Percentiles rank a stretch among this genome's conserved stretches.
Conservation (phyloP, 176 grass and related monocot genomes). For the Rhynchospora tenuis region DNA sequence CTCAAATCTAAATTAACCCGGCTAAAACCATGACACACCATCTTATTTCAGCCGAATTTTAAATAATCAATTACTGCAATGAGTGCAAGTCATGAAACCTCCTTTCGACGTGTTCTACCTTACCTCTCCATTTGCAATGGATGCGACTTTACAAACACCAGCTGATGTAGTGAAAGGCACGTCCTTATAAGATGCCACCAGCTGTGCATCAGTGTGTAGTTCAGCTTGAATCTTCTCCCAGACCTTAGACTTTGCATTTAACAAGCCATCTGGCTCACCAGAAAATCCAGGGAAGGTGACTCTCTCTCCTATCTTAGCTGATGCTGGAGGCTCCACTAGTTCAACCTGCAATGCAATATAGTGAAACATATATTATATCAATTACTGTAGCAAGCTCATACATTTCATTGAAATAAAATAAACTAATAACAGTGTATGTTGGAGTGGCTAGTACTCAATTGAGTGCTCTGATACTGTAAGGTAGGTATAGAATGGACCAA, state of each 20-base stretch:
- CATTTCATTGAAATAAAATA: too few relatives aligned
- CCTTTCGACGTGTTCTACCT: conserved; percentile 30
- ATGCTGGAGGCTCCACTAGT: conserved; percentile 72
- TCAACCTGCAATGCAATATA: conserved; percentile 46
- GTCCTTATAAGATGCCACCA: conserved; percentile 70
- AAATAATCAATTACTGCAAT: neutral
- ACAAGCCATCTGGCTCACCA: conserved; percentile 57
- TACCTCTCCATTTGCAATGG: conserved; percentile 61
- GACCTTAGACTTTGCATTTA: conserved; percentile 72
- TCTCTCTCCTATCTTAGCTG: conserved; percentile 52
- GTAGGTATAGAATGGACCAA: neutral
- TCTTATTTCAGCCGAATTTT: neutral
- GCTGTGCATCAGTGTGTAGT: conserved; percentile 55
- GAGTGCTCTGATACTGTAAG: too few relatives aligned
- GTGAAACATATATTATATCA: neutral
- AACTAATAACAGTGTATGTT: too few relatives aligned
- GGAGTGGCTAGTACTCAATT: too few relatives aligned
- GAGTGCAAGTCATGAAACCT: neutral
- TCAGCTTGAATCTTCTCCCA: conserved; percentile 81
- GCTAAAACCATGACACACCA: neutral
- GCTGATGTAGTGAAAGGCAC: conserved; percentile 60
- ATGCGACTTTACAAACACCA: conserved; percentile 64
- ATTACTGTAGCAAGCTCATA: neutral
- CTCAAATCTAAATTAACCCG: neutral
- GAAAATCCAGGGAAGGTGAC: conserved; percentile 62